Base-by-base conservation (phyloP, 352 stramenopile genomes). In the Globisporangium perplexum region DNA sequence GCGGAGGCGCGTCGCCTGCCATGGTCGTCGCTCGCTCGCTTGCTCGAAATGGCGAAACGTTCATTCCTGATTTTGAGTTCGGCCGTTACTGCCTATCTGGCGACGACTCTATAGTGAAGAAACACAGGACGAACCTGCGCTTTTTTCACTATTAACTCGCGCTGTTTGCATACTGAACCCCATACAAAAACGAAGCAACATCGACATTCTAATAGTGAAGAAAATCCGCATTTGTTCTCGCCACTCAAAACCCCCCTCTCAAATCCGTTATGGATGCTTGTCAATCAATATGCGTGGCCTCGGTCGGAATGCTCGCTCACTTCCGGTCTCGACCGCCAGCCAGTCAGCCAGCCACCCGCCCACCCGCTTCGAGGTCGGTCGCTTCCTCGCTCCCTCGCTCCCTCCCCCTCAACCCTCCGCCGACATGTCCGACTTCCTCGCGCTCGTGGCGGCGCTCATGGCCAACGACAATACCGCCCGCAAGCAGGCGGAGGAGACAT, bases 401-500 rank as follows among this genome's bases (percentile, higher is more conserved):
- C 1, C 30, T 35, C 14, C 31, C 20, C 36, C 15, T 38, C 14
- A 0, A 3, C 8, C n/a, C 7, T 35, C 17, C 23, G 7, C n/a
- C 42, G 51, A 17, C 49, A 90, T 90, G 79, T 65, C 65, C 36
- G 77, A 90, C 72, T 90, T 90, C 63, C 62, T 65, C 39, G 65
- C 72, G 60, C 77, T 92, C 48, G 71, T 90, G 57, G 74, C 71
- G 57, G 77, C 82, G 71, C 77, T 92, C 39, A 81, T 83, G 69
- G 74, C 74, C 71, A 88, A 74, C 54, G 82, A 92, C 71, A 89
- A 90, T 55, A 57, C 59, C 8, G 65, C 68, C 55, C 82, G 82
- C 62, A 85, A 86, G 69, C 71, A 83, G 52, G 82, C 84, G 17
- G 84, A 94, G 58, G 63, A 74, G n/a, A 70, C 74, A 35, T 94